A percentile compares a stretch with the other conserved stretches of the same genome.
Conservation (phyloP, 2,329 filamentous ascomycete genomes). For the Verticillium alfalfae region DNA sequence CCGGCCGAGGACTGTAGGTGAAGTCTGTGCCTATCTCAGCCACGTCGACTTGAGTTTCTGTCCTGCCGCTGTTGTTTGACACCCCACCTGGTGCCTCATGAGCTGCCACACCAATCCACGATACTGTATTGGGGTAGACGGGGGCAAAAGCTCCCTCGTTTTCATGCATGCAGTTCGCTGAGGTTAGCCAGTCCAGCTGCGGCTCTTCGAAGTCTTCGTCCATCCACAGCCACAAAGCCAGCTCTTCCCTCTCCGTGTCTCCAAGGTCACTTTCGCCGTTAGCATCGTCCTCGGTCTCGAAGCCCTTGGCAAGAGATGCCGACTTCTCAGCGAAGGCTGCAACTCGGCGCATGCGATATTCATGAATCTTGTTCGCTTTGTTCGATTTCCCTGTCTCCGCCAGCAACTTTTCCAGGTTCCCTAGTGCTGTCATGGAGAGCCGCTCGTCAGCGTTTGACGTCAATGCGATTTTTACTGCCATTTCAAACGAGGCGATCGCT, state of each 20-base stretch:
- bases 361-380: conserved; percentile 18
- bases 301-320: conserved; percentile 4
- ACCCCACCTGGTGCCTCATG: background rate
- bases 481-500: conserved; percentile 21
- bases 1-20: background rate
- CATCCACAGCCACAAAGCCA: conserved; percentile 11
- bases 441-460: conserved; percentile 22
- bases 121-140: background rate
- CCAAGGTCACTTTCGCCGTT: background rate
- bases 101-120: conserved; percentile 6
- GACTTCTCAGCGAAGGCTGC: conserved; percentile 21
- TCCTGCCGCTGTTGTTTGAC: background rate
- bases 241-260: background rate
- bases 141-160: conserved; percentile 3
- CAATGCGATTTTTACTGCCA: conserved; percentile 20
- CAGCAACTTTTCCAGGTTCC: conserved; percentile 23
- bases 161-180: background rate
- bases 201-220: conserved; percentile 5
- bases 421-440: conserved; percentile 22
- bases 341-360: conserved; percentile 21
- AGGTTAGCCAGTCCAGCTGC: background rate
- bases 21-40: background rate
- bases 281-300: conserved; percentile 5
- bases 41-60: background rate
- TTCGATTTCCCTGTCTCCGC: conserved; percentile 12